Evolutionary conservation across 1,139 yeast species (phyloP).

Genomic region (Kurtzmaniella quercitrusa): DNA sequence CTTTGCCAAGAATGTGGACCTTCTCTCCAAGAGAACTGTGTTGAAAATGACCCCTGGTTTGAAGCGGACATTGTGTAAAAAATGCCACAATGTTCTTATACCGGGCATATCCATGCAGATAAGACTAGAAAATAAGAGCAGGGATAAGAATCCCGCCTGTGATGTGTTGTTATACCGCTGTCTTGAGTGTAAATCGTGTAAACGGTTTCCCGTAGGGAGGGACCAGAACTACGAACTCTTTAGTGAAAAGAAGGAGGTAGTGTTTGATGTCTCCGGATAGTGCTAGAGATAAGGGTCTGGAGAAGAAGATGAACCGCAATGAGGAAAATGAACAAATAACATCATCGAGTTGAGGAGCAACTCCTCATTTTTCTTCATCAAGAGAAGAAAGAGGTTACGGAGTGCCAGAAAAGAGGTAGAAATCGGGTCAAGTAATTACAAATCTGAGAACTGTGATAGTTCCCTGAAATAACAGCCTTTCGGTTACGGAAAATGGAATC

Average conservation of each 20-base stretch:
- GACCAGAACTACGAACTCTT: slow-evolving; percentile 25
- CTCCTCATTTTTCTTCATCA: too few species aligned
- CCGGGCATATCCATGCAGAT: slow-evolving; percentile 43
- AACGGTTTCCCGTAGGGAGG: slow-evolving; percentile 34
- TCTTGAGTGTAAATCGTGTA: slow-evolving; percentile 18
- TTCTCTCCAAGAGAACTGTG: slow-evolving; percentile 61
- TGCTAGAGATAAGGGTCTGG: background rate
- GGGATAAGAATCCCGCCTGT: slow-evolving; percentile 18
- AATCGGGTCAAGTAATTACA: too few species aligned
- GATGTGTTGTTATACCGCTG: slow-evolving; percentile 33
- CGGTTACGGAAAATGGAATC: too few species aligned
- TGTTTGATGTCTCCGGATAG: background rate
- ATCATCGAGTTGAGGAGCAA: too few species aligned
- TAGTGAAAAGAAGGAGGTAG: slow-evolving; percentile 22
- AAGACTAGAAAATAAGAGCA: slow-evolving; percentile 25
- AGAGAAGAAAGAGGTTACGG: too few species aligned
- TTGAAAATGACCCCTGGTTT: slow-evolving; percentile 55
- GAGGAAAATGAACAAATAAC: background rate
- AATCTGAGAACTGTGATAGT: too few species aligned
- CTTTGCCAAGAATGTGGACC: slow-evolving; percentile 41
- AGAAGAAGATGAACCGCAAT: background rate
- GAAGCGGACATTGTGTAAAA: slow-evolving; percentile 60
- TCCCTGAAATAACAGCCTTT: too few species aligned
- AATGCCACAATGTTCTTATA: slow-evolving; percentile 44
- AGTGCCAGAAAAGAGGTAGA: too few species aligned